A percentile compares a stretch with the other conserved stretches of the same genome.
These are phyloP conservation scores for Aspergillaceae sp. DNA, from an alignment of 2,329 filamentous ascomycete genomes.

Conservation along the genomic window DNA sequence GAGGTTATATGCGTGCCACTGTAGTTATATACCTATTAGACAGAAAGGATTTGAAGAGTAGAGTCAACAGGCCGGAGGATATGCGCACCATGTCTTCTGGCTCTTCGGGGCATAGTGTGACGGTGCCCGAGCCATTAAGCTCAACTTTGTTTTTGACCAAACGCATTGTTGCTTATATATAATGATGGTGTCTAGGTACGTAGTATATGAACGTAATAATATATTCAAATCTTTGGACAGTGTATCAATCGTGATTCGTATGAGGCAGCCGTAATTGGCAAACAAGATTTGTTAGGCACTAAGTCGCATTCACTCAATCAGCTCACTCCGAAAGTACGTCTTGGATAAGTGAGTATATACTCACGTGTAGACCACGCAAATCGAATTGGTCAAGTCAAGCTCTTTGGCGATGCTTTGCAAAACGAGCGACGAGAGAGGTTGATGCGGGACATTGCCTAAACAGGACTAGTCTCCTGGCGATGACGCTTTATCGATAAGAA, in stretches of 20 bases:
- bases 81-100: conserved; percentile 60
- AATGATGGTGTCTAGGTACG: neutral
- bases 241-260: too few species aligned
- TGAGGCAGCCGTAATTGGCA: too few species aligned
- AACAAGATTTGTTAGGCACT: too few species aligned
- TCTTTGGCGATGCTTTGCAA: neutral
- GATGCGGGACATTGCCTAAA: conserved; percentile 10
- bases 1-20: conserved; percentile 71
- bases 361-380: too few species aligned
- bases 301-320: too few species aligned
- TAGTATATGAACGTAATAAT: too few species aligned
- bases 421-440: neutral
- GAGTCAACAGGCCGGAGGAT: neutral
- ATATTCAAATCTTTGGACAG: too few species aligned
- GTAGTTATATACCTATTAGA: neutral
- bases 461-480: conserved; percentile 4
- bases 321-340: too few species aligned
- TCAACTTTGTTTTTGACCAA: conserved; percentile 61
- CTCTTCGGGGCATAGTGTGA: conserved; percentile 61
- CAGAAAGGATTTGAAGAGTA: neutral
- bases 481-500: conserved; percentile 17
- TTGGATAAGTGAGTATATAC: too few species aligned
- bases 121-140: conserved; percentile 55
- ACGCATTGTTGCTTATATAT: conserved; percentile 42
- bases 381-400: too few species aligned